phyloP scores from a whole-genome alignment of 305 asterid genomes.

The Fraxinus floribunda region DNA sequence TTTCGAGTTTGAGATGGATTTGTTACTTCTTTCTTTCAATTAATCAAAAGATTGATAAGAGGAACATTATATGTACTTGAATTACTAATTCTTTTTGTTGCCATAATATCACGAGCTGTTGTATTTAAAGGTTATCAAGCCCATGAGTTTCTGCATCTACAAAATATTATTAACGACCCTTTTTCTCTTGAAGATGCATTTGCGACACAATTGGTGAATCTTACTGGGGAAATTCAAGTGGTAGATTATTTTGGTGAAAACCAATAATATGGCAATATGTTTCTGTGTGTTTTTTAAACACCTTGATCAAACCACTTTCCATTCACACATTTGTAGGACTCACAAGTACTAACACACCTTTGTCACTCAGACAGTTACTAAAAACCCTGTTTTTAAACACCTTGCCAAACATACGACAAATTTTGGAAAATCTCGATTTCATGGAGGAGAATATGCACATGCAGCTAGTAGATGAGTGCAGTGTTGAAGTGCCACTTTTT shows the following conservation, averaged over 20 bases:
- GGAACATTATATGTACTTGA: not conserved
- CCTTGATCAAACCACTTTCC: constrained; percentile 4
- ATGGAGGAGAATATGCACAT: constrained; percentile 24
- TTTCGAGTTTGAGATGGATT: not conserved
- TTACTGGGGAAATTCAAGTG: constrained; percentile 54
- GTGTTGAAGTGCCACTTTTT: constrained; percentile 32
- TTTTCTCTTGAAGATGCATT: constrained; percentile 46
- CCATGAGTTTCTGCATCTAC: constrained; percentile 30
- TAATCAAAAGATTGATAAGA: not conserved
- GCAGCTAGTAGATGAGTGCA: constrained; percentile 36
- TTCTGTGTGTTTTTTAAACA: constrained; percentile 26
- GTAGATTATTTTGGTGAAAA: constrained; percentile 36
- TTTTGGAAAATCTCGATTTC: constrained; percentile 43
- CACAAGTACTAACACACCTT: constrained; percentile 25
- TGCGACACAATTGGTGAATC: constrained; percentile 54
- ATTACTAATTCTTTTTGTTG: constrained; percentile 2
- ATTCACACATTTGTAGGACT: not conserved
- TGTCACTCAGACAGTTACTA: not conserved
- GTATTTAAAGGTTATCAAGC: constrained; percentile 28
- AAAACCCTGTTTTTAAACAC: not conserved
- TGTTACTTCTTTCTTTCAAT: not conserved
- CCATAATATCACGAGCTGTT: constrained; percentile 25
- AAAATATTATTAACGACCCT: constrained; percentile 42
- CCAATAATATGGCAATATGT: constrained; percentile 20
- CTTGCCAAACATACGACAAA: constrained; percentile 26